phyloP scores from a whole-genome alignment of 1,139 yeast genomes.

The Eremothecium gossypii region DNA sequence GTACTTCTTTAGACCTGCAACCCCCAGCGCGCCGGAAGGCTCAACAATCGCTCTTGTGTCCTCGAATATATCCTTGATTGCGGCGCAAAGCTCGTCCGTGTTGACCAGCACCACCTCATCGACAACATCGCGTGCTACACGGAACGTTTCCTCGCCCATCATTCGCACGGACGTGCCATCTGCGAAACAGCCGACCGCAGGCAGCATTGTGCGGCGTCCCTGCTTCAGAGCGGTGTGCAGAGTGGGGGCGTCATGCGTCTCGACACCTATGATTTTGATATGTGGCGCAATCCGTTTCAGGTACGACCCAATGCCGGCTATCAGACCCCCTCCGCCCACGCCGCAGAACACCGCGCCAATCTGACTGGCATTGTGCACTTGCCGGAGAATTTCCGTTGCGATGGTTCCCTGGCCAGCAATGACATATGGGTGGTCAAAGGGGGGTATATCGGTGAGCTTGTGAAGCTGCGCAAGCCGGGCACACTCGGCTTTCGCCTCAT shows the following conservation, averaged over 20 bases:
- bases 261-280: conserved; percentile 90
- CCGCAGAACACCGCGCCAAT: conserved; percentile 84
- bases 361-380: conserved; percentile 54
- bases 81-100: conserved; percentile 96
- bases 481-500: conserved; percentile 86
- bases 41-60: conserved; percentile 92
- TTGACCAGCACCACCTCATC: conserved; percentile 82
- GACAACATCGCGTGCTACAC: conserved; percentile 65
- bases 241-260: conserved; percentile 91
- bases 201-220: conserved; percentile 47
- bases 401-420: conserved; percentile 99
- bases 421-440: conserved; percentile 94
- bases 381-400: conserved; percentile 87
- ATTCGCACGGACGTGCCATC: conserved; percentile 97
- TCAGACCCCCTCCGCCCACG: conserved; percentile 95
- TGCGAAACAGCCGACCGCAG: conserved; percentile 92
- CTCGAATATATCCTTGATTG: conserved; percentile 90
- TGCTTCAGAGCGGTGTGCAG: conserved; percentile 61
- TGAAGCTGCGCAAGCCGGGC: conserved; percentile 55
- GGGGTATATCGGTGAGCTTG: conserved; percentile 84
- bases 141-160: conserved; percentile 85
- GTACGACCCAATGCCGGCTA: conserved; percentile 86
- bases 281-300: conserved; percentile 96
- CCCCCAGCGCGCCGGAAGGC: conserved; percentile 94
- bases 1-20: conserved; percentile 88